phyloP scores from a whole-genome alignment of 2,329 filamentous ascomycete genomes.

The Plectosphaerella cucumerina region DNA sequence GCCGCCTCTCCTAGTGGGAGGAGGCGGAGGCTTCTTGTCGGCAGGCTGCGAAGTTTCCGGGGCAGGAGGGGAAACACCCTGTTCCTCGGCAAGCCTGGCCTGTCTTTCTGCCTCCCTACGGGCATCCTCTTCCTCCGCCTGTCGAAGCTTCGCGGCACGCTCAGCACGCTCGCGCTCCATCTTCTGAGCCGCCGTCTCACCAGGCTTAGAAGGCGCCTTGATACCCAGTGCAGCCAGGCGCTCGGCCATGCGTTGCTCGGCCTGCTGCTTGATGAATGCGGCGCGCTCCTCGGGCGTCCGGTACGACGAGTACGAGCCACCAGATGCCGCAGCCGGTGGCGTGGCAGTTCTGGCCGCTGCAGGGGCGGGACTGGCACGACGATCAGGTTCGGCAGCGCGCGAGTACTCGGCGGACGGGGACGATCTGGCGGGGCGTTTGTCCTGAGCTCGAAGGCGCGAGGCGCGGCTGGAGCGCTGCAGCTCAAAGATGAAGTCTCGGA shows the following conservation, averaged over 20 bases:
- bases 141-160: slow-evolving; percentile 77
- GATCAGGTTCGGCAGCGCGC: slow-evolving; percentile 14
- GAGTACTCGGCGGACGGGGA: slow-evolving; percentile 36
- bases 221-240: slow-evolving; percentile 89
- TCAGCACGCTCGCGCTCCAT: slow-evolving; percentile 86
- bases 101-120: slow-evolving; percentile 85
- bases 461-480: slow-evolving; percentile 82
- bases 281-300: slow-evolving; percentile 91
- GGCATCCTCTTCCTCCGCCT: slow-evolving; percentile 92
- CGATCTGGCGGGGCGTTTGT: slow-evolving; percentile 43
- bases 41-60: slow-evolving; percentile 38
- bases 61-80: slow-evolving; percentile 56
- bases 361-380: slow-evolving; percentile 32
- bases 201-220: slow-evolving; percentile 73
- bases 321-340: slow-evolving; percentile 43
- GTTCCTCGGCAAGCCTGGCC: slow-evolving; percentile 75
- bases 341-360: slow-evolving; percentile 52
- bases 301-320: slow-evolving; percentile 74
- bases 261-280: slow-evolving; percentile 94
- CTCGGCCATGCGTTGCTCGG: slow-evolving; percentile 95
- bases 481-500: slow-evolving; percentile 97
- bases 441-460: slow-evolving; percentile 61
- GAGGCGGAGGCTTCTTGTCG: slow-evolving; percentile 68
- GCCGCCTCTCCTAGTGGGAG: slow-evolving; percentile 71
- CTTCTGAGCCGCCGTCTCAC: slow-evolving; percentile 78